These are phyloP conservation scores for Vitis hybrid DNA, from an alignment of 177 flowering plant genomes.

Conservation along the genomic window DNA sequence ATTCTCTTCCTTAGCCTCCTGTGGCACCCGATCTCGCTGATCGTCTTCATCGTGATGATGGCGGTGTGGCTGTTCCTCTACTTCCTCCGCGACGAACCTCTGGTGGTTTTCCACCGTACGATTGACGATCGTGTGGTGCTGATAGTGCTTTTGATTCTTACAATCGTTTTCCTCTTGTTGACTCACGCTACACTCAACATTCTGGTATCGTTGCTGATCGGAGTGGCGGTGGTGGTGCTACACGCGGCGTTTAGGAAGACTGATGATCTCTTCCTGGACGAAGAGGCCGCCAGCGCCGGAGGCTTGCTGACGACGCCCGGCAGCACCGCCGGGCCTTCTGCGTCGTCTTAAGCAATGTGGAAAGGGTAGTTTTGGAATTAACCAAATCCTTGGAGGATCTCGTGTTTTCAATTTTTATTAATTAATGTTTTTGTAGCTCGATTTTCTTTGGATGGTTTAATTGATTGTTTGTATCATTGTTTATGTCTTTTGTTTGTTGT, in stretches of 20 bases:
- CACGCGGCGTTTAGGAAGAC: slow-evolving; percentile 54
- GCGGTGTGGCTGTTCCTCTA: slow-evolving; percentile 60
- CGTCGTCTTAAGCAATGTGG: neutral
- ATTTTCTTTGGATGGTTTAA: too few relatives aligned
- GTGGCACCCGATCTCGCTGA: slow-evolving; percentile 67
- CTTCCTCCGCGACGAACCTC: slow-evolving; percentile 64
- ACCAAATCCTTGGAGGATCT: neutral
- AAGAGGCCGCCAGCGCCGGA: slow-evolving; percentile 31
- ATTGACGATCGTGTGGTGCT: slow-evolving; percentile 50
- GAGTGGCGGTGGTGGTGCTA: slow-evolving; percentile 34
- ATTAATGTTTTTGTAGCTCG: neutral
- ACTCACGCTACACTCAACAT: slow-evolving; percentile 50
- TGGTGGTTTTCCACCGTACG: slow-evolving; percentile 34
- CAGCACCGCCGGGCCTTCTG: slow-evolving; percentile 11
- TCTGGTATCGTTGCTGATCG: slow-evolving; percentile 38
- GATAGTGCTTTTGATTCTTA: slow-evolving; percentile 33
- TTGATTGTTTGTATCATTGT: too few relatives aligned
- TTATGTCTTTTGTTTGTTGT: too few relatives aligned
- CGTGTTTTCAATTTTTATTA: neutral
- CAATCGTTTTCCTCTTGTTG: slow-evolving; percentile 41
- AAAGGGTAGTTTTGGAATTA: too few relatives aligned
- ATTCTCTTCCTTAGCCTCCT: slow-evolving; percentile 58
- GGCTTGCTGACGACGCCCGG: slow-evolving; percentile 14
- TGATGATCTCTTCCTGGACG: slow-evolving; percentile 47
- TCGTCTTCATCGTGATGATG: slow-evolving; percentile 53